Conservation (phyloP, 1,284 basidiomycete genomes). For the Irpex lacteus region DNA sequence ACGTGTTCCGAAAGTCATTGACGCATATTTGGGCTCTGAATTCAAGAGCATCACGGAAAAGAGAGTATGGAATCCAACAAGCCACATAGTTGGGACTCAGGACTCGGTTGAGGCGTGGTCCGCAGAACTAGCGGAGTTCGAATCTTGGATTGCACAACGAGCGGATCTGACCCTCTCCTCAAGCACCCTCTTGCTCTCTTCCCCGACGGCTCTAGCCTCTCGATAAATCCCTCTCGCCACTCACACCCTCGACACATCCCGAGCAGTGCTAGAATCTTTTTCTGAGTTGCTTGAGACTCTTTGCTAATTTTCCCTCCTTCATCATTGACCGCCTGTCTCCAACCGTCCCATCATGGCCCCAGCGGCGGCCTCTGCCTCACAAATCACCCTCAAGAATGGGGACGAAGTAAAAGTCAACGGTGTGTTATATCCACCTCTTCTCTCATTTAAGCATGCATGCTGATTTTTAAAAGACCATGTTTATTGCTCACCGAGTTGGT, state of each 20-base stretch:
- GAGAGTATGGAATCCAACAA: not conserved
- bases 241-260: not conserved
- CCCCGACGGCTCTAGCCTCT: slow-evolving; percentile 7
- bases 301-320: slow-evolving; percentile 6
- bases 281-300: not conserved
- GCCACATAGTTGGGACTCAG: not conserved
- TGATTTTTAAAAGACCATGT: slow-evolving; percentile 76
- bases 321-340: not conserved
- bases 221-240: slow-evolving; percentile 12
- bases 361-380: slow-evolving; percentile 21
- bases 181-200: slow-evolving; percentile 6
- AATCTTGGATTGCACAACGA: slow-evolving; percentile 19
- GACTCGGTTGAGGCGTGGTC: not conserved
- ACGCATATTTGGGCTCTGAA: too few relatives aligned
- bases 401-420: slow-evolving; percentile 82
- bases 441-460: slow-evolving; percentile 20
- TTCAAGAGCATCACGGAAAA: not conserved
- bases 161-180: slow-evolving; percentile 19
- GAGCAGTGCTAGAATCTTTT: not conserved
- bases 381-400: slow-evolving; percentile 65
- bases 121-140: slow-evolving; percentile 17
- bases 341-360: slow-evolving; percentile 19
- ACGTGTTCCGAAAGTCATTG: too few relatives aligned
- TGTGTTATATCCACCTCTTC: slow-evolving; percentile 34
- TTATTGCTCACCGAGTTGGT: slow-evolving; percentile 91